Evolutionary conservation across 345 rosid genomes (phyloP).

Genomic region (Euphorbia lathyris): DNA sequence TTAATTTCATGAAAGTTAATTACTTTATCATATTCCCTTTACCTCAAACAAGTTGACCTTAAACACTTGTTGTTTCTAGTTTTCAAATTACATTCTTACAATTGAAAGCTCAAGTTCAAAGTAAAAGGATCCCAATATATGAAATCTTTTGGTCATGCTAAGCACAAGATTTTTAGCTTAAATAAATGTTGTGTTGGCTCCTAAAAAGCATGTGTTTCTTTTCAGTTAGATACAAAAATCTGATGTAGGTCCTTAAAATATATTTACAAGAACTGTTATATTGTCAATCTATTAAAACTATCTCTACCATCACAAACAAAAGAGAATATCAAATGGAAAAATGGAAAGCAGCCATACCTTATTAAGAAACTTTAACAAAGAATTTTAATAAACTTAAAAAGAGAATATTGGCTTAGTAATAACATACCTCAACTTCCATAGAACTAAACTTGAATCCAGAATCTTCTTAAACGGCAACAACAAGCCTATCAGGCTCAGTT

Average conservation of each 20-base stretch:
- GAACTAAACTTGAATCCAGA: constrained; percentile 98
- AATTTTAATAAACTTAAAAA: too few species aligned
- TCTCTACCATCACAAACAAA: too few species aligned
- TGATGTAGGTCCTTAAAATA: not conserved
- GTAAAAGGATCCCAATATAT: not conserved
- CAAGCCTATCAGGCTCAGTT: constrained; percentile 83
- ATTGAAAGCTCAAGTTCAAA: not conserved
- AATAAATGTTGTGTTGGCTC: not conserved
- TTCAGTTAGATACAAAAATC: not conserved
- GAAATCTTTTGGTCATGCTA: not conserved
- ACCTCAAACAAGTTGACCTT: not conserved
- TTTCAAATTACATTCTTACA: not conserved
- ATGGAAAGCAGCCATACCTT: too few species aligned
- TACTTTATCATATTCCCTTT: not conserved
- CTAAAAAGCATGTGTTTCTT: not conserved
- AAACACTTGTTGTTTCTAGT: not conserved
- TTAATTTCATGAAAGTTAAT: too few species aligned
- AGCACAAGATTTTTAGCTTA: not conserved
- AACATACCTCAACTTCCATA: constrained; percentile 99
- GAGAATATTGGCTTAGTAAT: too few species aligned
- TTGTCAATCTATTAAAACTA: too few species aligned
- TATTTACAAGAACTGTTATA: not conserved
- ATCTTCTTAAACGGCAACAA: constrained; percentile 95
- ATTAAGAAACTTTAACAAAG: too few species aligned
- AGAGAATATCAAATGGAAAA: too few species aligned